A percentile compares a stretch with the other conserved stretches of the same genome.
Evolutionary conservation across 139 green algal species (phyloP).

Genomic region (Chlorella sp.): DNA sequence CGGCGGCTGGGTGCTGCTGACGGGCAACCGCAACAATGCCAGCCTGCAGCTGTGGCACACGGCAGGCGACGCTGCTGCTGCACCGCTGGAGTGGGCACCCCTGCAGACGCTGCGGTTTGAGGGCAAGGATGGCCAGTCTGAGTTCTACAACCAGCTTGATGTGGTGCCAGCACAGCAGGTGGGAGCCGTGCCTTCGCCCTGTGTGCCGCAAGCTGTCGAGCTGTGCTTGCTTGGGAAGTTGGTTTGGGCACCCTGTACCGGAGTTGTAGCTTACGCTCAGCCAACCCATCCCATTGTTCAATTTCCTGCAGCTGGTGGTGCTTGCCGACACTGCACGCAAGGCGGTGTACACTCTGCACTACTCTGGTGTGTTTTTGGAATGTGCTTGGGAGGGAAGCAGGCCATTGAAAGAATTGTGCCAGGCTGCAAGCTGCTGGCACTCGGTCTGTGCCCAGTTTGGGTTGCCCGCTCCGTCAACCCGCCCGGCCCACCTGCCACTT

Average conservation of each 20-base stretch:
- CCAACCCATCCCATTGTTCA: no score
- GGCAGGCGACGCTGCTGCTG: conserved; percentile 4
- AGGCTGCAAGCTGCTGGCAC: no score
- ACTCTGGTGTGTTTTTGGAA: conserved; percentile 4
- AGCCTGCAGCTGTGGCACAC: conserved; percentile 61
- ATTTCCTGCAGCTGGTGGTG: conserved; percentile 56
- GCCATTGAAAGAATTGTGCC: no score
- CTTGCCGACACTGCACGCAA: conserved; percentile 80
- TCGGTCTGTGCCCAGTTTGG: no score
- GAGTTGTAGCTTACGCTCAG: no score
- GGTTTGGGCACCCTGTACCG: no score
- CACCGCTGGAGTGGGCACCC: background rate
- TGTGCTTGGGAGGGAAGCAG: no score
- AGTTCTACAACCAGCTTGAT: conserved; percentile 68
- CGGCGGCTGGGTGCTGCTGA: conserved; percentile 54
- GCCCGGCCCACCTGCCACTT: background rate
- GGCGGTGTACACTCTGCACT: conserved; percentile 78
- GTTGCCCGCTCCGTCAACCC: no score
- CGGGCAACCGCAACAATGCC: conserved; percentile 49
- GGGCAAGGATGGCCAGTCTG: conserved; percentile 4
- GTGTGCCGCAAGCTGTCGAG: no score
- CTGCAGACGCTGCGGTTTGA: conserved; percentile 36
- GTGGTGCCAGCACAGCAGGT: conserved; percentile 40
- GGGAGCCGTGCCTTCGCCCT: no score
- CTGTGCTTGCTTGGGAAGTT: no score